Conservation (phyloP, 306 rosid genomes). For the Purshia tridentata region DNA sequence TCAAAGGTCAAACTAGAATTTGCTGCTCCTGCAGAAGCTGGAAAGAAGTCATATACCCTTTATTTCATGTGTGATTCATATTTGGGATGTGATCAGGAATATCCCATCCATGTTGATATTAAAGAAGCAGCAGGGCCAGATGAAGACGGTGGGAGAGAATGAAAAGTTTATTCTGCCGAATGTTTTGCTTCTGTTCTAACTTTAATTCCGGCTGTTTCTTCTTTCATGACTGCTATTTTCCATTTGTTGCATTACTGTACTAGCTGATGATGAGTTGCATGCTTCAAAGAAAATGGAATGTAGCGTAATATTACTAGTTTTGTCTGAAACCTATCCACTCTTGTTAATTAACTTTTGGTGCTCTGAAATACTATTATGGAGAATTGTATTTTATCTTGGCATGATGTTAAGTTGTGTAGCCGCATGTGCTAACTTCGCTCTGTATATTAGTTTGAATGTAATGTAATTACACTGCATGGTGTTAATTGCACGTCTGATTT, state of each 20-base stretch:
- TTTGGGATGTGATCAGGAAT: constrained; percentile 95
- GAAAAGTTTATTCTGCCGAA: neutral
- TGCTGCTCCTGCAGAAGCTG: constrained; percentile 68
- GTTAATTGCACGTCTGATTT: too few relatives aligned
- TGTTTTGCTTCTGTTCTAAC: neutral
- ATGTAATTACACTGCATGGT: too few relatives aligned
- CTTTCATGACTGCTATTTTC: neutral
- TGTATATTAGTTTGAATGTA: too few relatives aligned
- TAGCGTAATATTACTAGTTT: too few relatives aligned
- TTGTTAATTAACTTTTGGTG: too few relatives aligned
- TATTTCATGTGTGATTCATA: constrained; percentile 96
- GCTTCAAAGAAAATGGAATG: neutral
- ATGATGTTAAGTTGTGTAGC: too few relatives aligned
- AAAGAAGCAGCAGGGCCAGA: constrained; percentile 49
- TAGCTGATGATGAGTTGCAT: neutral
- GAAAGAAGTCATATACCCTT: constrained; percentile 66
- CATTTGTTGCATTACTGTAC: neutral
- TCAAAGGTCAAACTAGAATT: constrained; percentile 73
- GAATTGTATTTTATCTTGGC: too few relatives aligned
- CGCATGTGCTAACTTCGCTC: too few relatives aligned
- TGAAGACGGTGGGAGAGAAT: constrained; percentile 44
- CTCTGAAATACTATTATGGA: too few relatives aligned
- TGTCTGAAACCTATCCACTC: too few relatives aligned
- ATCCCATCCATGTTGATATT: constrained; percentile 58
- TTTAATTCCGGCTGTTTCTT: neutral